Conservation (phyloP, 257 asterid genomes). For the Dorcoceras hygrometricum region DNA sequence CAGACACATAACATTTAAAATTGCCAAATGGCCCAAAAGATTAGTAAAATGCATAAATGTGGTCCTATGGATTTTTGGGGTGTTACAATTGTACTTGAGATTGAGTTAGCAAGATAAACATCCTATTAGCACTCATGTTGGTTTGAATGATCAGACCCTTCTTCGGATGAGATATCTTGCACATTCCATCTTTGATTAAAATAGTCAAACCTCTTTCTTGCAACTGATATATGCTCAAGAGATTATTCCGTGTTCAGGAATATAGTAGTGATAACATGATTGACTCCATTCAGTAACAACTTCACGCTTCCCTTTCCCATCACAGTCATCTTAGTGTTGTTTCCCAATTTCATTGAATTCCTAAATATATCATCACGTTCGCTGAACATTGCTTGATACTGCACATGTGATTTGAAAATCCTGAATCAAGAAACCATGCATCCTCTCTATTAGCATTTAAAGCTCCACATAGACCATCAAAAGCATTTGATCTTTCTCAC, state of each 20-base stretch:
- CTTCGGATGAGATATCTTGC: not conserved
- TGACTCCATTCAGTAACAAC: not conserved
- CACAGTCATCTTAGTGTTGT: too few relatives aligned
- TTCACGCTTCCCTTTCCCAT: not conserved
- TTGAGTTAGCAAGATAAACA: too few relatives aligned
- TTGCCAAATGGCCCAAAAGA: too few relatives aligned
- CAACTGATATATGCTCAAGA: slow-evolving; percentile 1
- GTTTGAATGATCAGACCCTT: slow-evolving; percentile 10
- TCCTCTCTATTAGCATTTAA: not conserved
- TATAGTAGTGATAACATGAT: not conserved
- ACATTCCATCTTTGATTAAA: not conserved
- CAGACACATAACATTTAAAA: too few relatives aligned
- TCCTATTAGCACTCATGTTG: too few relatives aligned
- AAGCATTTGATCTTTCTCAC: slow-evolving; percentile 9
- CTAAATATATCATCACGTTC: too few relatives aligned
- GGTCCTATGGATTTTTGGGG: too few relatives aligned
- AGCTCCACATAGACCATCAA: not conserved
- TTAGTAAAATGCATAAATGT: too few relatives aligned
- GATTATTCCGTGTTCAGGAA: not conserved
- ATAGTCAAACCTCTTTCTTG: not conserved
- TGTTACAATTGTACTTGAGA: too few relatives aligned
- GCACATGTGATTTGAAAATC: slow-evolving; percentile 20
- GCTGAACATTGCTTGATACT: too few relatives aligned
- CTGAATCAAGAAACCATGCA: slow-evolving; percentile 22
- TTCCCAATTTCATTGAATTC: not conserved